These are phyloP conservation scores for Aspergillus novofumigatus DNA, from an alignment of 2,329 filamentous ascomycete genomes.

Conservation along the genomic window DNA sequence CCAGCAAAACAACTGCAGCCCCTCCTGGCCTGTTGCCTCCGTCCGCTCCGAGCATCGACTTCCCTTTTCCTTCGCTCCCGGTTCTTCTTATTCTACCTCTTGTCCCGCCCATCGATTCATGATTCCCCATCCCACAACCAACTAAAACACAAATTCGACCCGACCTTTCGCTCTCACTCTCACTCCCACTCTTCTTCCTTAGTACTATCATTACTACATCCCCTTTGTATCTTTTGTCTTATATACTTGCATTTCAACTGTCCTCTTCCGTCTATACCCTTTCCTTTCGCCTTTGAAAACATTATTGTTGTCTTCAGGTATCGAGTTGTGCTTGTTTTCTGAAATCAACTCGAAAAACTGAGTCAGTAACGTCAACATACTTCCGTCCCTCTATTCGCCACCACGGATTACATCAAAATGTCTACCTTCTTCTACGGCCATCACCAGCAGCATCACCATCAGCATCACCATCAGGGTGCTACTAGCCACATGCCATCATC, in stretches of 20 bases:
- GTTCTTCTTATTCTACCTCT: conserved; percentile 22
- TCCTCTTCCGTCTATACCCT: conserved; percentile 19
- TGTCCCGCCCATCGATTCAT: conserved; percentile 23
- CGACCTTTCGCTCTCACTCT: conserved; percentile 12
- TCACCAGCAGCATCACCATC: conserved; percentile 38
- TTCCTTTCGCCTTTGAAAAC: conserved; percentile 18
- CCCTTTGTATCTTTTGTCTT: conserved; percentile 14
- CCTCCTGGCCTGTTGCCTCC: conserved; percentile 23
- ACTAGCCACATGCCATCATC: conserved; percentile 50
- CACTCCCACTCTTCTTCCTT: conserved; percentile 11
- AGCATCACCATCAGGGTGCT: conserved; percentile 46
- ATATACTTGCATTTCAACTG: conserved; percentile 17
- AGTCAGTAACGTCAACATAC: conserved; percentile 15
- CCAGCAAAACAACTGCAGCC: conserved; percentile 24
- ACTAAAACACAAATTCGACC: conserved; percentile 15
- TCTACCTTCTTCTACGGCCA: conserved; percentile 47
- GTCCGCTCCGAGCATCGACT: conserved; percentile 19
- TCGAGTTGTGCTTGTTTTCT: conserved; percentile 17
- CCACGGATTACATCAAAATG: conserved; percentile 32
- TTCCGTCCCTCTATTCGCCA: conserved; percentile 5
- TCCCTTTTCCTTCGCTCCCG: conserved; percentile 17
- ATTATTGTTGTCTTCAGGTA: conserved; percentile 7
- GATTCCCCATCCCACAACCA: conserved; percentile 22
- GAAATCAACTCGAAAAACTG: conserved; percentile 20
- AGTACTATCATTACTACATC: conserved; percentile 16